Percentiles rank a stretch among this genome's conserved stretches.
These are phyloP conservation scores for Pythium rhizo-oryzae DNA, from an alignment of 352 stramenopile species.

Conservation along the genomic window DNA sequence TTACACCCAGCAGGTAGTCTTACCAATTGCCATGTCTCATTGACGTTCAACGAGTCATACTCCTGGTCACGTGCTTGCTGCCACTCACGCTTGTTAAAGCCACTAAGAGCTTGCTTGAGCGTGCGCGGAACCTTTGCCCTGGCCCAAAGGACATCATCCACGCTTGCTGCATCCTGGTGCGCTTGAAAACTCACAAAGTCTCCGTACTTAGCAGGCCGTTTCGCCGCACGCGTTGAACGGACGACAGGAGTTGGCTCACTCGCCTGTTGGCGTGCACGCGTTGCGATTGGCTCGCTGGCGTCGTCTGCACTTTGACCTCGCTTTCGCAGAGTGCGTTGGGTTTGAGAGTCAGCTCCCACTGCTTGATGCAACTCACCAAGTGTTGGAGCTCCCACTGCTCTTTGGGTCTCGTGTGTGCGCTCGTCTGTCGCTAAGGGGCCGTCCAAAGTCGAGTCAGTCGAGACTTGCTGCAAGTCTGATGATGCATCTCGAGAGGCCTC, in stretches of 20 bases:
- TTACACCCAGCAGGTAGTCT: too few relatives aligned
- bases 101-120: background rate
- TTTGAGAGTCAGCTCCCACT: background rate
- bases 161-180: background rate
- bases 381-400: background rate
- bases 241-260: background rate
- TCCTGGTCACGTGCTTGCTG: background rate
- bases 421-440: too few relatives aligned
- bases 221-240: background rate
- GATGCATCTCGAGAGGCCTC: too few relatives aligned
- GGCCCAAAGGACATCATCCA: background rate
- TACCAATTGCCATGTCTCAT: background rate
- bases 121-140: background rate
- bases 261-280: background rate
- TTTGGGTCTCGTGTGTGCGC: too few relatives aligned
- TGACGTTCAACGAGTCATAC: conserved; percentile 1
- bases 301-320: background rate
- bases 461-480: too few relatives aligned
- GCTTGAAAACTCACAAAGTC: background rate
- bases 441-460: too few relatives aligned
- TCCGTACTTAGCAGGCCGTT: background rate
- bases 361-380: background rate
- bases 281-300: background rate
- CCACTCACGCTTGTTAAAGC: background rate
- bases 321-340: background rate